phyloP scores from a whole-genome alignment of 352 stramenopile genomes.

The Thalassiosira sp. region DNA sequence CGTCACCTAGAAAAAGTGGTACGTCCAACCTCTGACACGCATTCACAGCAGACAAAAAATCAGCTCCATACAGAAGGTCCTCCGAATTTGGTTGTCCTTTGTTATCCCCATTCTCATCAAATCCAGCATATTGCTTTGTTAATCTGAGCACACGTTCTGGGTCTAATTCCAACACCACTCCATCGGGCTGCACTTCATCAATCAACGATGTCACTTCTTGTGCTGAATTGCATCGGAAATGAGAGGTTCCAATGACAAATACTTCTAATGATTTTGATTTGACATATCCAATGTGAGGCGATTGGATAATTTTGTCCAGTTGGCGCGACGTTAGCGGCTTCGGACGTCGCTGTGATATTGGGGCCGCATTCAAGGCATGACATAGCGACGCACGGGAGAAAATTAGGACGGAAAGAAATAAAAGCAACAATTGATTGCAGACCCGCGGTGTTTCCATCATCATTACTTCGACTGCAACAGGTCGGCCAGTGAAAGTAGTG shows the following conservation, averaged over 20 bases:
- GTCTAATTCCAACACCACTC: conserved; percentile 57
- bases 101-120: conserved; percentile 22
- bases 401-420: conserved; percentile 12
- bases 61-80: conserved; percentile 46
- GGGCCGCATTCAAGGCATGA: background rate
- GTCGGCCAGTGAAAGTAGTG: no score
- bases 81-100: conserved; percentile 5
- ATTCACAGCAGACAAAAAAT: conserved; percentile 57
- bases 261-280: conserved; percentile 12
- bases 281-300: conserved; percentile 38
- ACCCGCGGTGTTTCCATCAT: background rate
- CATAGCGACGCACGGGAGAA: conserved; percentile 8
- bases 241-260: conserved; percentile 61
- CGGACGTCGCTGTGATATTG: background rate
- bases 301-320: conserved; percentile 19
- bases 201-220: conserved; percentile 55
- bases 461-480: background rate
- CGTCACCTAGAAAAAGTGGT: conserved; percentile 61
- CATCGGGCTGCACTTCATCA: conserved; percentile 45
- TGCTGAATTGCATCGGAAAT: conserved; percentile 58
- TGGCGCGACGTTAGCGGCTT: background rate
- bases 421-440: background rate
- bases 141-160: conserved; percentile 53
- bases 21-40: conserved; percentile 51
- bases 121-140: conserved; percentile 45